A percentile compares a stretch with the other conserved stretches of the same genome.
These are phyloP conservation scores for Macrolepiota albuminosa DNA, from an alignment of 768 basidiomycete species.

Conservation along the genomic window DNA sequence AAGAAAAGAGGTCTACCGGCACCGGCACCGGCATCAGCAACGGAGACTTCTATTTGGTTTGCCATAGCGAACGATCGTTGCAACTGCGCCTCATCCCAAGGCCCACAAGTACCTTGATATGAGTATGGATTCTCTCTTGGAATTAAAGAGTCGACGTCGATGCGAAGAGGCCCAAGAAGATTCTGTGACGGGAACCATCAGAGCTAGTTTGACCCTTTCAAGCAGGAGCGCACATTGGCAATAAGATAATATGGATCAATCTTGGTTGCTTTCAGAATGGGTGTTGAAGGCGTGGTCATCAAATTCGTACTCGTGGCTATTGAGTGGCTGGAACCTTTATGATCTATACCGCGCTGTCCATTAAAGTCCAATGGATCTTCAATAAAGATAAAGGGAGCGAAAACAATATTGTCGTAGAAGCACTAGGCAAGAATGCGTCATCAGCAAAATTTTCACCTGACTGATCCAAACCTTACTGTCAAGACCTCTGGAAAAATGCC, in stretches of 20 bases:
- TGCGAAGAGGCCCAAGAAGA: constrained; percentile 62
- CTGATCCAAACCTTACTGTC: constrained; percentile 52
- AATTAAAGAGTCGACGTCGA: constrained; percentile 56
- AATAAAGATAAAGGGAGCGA: constrained; percentile 94
- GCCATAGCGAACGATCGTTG: constrained; percentile 62
- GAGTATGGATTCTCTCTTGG: constrained; percentile 61
- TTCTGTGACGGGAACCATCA: constrained; percentile 27
- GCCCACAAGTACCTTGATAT: constrained; percentile 59
- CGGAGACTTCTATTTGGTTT: constrained; percentile 49
- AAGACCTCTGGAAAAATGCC: constrained; percentile 80
- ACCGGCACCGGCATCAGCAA: constrained; percentile 23
- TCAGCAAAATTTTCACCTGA: not conserved
- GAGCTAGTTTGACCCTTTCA: not conserved
- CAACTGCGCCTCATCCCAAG: constrained; percentile 65
- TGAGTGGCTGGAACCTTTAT: constrained; percentile 31
- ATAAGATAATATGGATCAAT: constrained; percentile 94
- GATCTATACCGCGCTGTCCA: constrained; percentile 43
- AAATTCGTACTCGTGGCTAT: constrained; percentile 8
- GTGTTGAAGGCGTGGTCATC: constrained; percentile 21
- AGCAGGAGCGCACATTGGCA: constrained; percentile 45
- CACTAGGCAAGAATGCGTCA: constrained; percentile 44
- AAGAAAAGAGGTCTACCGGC: constrained; percentile 24
- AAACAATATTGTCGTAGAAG: constrained; percentile 95
- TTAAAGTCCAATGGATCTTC: constrained; percentile 81
- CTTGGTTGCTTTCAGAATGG: constrained; percentile 50